Evolutionary conservation across 164 flowering plant species (phyloP).

Genomic region (Taxillus chinensis): DNA sequence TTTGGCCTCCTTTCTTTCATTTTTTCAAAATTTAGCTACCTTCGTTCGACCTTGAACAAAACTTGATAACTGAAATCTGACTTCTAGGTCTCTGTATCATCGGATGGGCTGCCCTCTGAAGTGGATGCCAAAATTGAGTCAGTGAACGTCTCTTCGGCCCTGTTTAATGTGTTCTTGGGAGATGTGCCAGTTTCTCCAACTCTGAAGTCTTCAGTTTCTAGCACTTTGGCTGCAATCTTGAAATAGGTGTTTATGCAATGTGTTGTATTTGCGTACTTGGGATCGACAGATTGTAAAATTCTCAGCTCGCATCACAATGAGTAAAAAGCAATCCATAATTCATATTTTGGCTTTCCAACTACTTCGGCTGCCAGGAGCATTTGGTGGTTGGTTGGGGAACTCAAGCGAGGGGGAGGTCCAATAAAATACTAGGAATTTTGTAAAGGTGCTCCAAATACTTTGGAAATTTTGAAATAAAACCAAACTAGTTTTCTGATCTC

Average conservation of each 20-base stretch:
- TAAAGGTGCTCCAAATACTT: too few relatives aligned
- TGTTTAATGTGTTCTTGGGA: slow-evolving; percentile 78
- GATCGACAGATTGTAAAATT: too few relatives aligned
- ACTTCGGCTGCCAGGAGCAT: too few relatives aligned
- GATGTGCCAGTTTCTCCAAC: slow-evolving; percentile 70
- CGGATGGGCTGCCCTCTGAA: slow-evolving; percentile 43
- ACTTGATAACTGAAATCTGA: neutral
- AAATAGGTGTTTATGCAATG: slow-evolving; percentile 13
- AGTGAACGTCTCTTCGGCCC: slow-evolving; percentile 41
- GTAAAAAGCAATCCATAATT: too few relatives aligned
- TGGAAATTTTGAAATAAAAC: too few relatives aligned
- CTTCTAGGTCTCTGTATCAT: slow-evolving; percentile 57
- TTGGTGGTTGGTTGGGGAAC: too few relatives aligned
- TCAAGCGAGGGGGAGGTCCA: too few relatives aligned
- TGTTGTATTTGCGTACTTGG: too few relatives aligned
- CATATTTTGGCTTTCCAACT: too few relatives aligned
- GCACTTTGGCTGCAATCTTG: slow-evolving; percentile 37
- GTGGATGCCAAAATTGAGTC: slow-evolving; percentile 74
- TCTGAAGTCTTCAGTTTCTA: slow-evolving; percentile 59
- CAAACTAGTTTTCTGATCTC: too few relatives aligned
- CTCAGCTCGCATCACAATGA: too few relatives aligned
- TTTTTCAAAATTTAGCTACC: neutral
- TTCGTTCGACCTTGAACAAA: neutral
- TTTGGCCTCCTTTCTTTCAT: neutral
- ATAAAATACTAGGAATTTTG: too few relatives aligned